These are phyloP conservation scores for Backusella circina DNA, from an alignment of 192 early-diverging fungal species.

Conservation along the genomic window DNA sequence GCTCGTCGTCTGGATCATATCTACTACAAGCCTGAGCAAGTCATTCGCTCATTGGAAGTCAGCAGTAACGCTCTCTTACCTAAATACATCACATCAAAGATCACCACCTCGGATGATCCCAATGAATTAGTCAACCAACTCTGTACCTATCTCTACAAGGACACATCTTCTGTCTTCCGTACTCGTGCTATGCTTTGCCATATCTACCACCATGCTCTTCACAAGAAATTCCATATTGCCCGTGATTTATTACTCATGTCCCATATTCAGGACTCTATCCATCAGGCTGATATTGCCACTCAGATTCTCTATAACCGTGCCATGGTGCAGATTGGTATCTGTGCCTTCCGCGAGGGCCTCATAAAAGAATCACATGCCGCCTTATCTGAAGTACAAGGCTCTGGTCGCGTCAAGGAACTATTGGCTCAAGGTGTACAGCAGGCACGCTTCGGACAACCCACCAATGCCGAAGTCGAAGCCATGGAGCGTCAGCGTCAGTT, in stretches of 20 bases:
- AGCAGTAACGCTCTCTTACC: conserved; percentile 44
- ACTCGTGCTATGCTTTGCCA: conserved; percentile 95
- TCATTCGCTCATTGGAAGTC: conserved; percentile 71
- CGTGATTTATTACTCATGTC: conserved; percentile 98
- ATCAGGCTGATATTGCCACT: conserved; percentile 82
- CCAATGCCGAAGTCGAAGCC: conserved; percentile 87
- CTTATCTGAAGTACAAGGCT: conserved; percentile 84
- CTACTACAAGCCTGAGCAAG: conserved; percentile 94
- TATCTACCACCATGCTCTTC: conserved; percentile 95
- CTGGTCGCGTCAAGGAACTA: conserved; percentile 86
- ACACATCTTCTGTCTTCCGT: conserved; percentile 76
- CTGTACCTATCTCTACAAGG: conserved; percentile 85
- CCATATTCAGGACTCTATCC: conserved; percentile 91
- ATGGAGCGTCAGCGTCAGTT: conserved; percentile 91
- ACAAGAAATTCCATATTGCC: conserved; percentile 88
- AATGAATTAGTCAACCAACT: conserved; percentile 73
- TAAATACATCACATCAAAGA: conserved; percentile 35
- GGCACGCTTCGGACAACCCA: conserved; percentile 67
- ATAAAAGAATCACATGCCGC: conserved; percentile 82
- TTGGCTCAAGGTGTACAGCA: conserved; percentile 75
- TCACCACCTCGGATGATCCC: conserved; percentile 46
- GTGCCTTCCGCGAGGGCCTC: conserved; percentile 93
- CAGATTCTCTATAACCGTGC: conserved; percentile 96
- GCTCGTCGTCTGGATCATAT: conserved; percentile 92
- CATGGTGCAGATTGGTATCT: conserved; percentile 94